phyloP scores from a whole-genome alignment of 495 filamentous ascomycete species.

The Bombardia bombarda region DNA sequence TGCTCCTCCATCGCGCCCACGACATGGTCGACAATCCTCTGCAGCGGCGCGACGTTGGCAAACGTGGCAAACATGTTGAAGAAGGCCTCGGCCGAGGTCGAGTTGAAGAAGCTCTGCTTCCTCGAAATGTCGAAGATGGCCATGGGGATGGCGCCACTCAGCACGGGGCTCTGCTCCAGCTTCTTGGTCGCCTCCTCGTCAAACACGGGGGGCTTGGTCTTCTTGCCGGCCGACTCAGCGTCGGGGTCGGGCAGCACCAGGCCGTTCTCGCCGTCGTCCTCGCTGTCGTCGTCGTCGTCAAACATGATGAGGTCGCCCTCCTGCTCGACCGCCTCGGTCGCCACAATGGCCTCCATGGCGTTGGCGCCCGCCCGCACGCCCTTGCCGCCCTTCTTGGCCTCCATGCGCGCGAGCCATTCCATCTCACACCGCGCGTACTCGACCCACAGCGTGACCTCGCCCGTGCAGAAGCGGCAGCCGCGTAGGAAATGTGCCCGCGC shows the following conservation, averaged over 20 bases:
- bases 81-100: constrained; percentile 61
- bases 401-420: constrained; percentile 79
- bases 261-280: constrained; percentile 32
- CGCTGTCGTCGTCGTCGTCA: constrained; percentile 34
- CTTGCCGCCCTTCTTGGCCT: constrained; percentile 62
- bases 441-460: constrained; percentile 64
- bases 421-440: constrained; percentile 90
- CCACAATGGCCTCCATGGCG: constrained; percentile 32
- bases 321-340: constrained; percentile 21
- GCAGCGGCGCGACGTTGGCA: constrained; percentile 50
- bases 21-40: constrained; percentile 68
- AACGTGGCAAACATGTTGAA: constrained; percentile 73
- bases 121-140: constrained; percentile 85
- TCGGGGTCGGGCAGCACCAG: constrained; percentile 36
- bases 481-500: constrained; percentile 78
- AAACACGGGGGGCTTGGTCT: constrained; percentile 33
- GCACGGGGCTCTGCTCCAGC: constrained; percentile 67
- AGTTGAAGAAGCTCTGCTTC: constrained; percentile 62
- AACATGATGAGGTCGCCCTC: constrained; percentile 21
- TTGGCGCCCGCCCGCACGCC: constrained; percentile 27
- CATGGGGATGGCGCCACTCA: constrained; percentile 84
- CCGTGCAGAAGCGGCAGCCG: constrained; percentile 79
- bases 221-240: constrained; percentile 12
- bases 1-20: constrained; percentile 51
- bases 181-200: constrained; percentile 50